phyloP scores from a whole-genome alignment of 2,329 filamentous ascomycete species.

The Zasmidium cellare region DNA sequence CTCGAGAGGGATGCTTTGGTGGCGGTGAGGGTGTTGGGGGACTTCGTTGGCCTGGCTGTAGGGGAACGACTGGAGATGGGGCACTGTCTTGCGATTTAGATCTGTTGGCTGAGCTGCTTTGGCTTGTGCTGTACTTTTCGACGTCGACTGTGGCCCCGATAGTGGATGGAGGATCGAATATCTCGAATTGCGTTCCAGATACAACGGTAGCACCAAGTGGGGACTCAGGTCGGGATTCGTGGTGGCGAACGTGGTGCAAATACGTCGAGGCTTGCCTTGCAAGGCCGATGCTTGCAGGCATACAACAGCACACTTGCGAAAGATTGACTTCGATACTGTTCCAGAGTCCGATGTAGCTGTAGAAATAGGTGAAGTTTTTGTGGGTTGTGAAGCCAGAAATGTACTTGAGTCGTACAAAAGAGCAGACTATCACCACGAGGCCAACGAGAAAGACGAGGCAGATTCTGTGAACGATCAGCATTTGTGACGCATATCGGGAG shows the following conservation, averaged over 20 bases:
- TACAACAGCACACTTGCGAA: conserved; percentile 24
- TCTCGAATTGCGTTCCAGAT: background rate
- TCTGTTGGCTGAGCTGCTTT: background rate
- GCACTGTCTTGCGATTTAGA: background rate
- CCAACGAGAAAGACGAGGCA: conserved; percentile 14
- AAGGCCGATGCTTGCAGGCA: conserved; percentile 19
- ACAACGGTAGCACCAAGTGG: background rate
- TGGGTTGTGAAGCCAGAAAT: background rate
- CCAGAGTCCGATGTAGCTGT: conserved; percentile 22
- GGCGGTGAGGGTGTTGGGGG: background rate
- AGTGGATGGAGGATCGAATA: background rate
- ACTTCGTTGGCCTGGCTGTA: background rate
- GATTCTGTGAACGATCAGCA: conserved; percentile 38
- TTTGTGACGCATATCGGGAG: background rate
- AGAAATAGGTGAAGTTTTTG: conserved; percentile 22
- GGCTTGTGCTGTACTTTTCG: background rate
- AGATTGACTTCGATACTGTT: conserved; percentile 22
- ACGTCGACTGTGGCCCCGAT: background rate
- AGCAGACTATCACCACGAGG: conserved; percentile 12
- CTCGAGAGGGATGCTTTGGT: background rate
- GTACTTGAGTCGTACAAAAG: conserved; percentile 11
- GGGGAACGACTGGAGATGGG: background rate
- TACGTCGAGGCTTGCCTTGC: conserved; percentile 5
- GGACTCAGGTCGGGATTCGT: background rate
- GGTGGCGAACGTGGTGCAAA: background rate